Percentiles rank a stretch among this genome's conserved stretches.
Evolutionary conservation across 2,329 filamentous ascomycete genomes (phyloP).

Genomic region (Camillea tinctor): DNA sequence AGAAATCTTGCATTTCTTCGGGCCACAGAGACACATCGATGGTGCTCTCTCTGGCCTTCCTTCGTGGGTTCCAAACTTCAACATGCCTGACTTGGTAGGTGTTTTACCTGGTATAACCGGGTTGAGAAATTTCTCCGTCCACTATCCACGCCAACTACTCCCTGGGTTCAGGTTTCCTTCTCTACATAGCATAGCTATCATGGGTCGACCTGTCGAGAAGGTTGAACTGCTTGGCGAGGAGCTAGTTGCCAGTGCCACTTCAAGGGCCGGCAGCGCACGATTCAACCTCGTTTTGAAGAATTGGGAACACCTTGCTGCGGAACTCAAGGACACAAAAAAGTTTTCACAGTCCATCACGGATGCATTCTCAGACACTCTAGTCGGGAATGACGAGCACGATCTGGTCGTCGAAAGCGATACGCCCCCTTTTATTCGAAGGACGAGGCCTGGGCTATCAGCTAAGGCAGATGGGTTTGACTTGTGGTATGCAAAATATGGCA

Average conservation of each 20-base stretch:
- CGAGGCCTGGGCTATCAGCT: constrained; percentile 1
- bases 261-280: background rate
- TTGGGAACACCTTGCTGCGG: constrained; percentile 9
- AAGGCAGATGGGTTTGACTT: constrained; percentile 1
- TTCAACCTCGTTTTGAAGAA: constrained; percentile 3
- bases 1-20: constrained; percentile 12
- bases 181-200: background rate
- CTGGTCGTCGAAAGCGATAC: constrained; percentile 8
- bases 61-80: constrained; percentile 18
- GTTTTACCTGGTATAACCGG: constrained; percentile 10
- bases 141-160: constrained; percentile 8
- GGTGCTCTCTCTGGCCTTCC: constrained; percentile 3
- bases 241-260: background rate
- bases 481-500: constrained; percentile 9
- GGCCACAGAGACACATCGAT: constrained; percentile 1
- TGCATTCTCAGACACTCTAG: constrained; percentile 13
- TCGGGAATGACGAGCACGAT: constrained; percentile 9
- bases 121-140: constrained; percentile 8
- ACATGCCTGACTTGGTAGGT: constrained; percentile 7
- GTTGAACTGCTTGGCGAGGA: constrained; percentile 6
- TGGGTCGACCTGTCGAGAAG: constrained; percentile 7
- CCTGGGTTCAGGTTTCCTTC: constrained; percentile 4
- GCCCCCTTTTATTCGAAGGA: constrained; percentile 4
- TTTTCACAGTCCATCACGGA: constrained; percentile 7
- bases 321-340: constrained; percentile 5